Base-by-base conservation (phyloP, 371 early-diverging fungal species). In the Batkoa obscura region DNA sequence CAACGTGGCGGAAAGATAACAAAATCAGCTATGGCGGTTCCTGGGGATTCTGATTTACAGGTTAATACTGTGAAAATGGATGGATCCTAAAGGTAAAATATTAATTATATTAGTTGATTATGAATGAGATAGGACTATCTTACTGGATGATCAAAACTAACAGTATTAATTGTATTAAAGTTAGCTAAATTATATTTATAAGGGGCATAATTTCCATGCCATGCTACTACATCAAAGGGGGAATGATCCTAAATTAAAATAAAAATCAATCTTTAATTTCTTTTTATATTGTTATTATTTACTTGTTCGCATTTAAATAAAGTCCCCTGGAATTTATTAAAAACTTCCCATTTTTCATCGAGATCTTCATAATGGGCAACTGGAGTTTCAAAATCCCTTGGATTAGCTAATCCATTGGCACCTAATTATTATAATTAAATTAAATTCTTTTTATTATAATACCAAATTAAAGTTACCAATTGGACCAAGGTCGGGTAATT, bases 121-220 rank as follows among this genome's bases (percentile, higher is more conserved):
- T 31, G 13, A 6, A 51, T 36, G 5, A 0, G 2, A 2, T n/a
- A n/a, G n/a, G 36, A 1, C 5, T 17, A 12, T 64, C 73, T 67
- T 74, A 81, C 80, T 50, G 83, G 69, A 64, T 94, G 95, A 68
- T 95, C 95, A 66, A 74, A 91, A 8, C 89, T 81, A 9, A 92
- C 90, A 1, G 88, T 83, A 68, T 88, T 88, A 66, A 95, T 71
- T 38, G 78, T 81, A 63, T 79, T 81, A 71, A 94, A 94, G 46
- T 78, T 70, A 41, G 75, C 76, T 49, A 94, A 74, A 66, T 91
- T 78, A 66, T 96, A 94, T 70, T 94, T 94, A 77, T 76, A 95
- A 0, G 97, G 97, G 2, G 81, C 87, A 67, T 93, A 94, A 73
- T 94, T 94, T 42, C 97, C 95, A 65, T 94, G 93, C 94, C 97